Evolutionary conservation across 2,329 filamentous ascomycete species (phyloP).

Genomic region (Penicillium sp.): DNA sequence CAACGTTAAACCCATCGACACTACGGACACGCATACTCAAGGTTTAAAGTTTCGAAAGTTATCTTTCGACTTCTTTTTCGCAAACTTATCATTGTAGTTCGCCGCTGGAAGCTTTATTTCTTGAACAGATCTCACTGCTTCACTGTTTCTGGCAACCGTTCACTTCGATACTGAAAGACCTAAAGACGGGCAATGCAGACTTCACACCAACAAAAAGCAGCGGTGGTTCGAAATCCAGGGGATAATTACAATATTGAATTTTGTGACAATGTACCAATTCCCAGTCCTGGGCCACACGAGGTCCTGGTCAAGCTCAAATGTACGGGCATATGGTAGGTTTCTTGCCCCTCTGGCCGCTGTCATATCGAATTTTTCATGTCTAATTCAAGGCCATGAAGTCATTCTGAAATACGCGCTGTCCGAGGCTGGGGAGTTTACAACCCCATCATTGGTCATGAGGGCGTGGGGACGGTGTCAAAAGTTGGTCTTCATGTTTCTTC

Average conservation of each 20-base stretch:
- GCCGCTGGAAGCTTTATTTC: no score
- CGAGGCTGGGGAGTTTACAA: slow-evolving; percentile 19
- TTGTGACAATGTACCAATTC: slow-evolving; percentile 10
- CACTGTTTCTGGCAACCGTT: no score
- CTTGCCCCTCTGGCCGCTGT: background rate
- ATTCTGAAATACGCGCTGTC: slow-evolving; percentile 22
- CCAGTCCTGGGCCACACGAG: slow-evolving; percentile 13
- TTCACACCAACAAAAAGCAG: slow-evolving; percentile 11
- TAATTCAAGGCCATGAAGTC: slow-evolving; percentile 5
- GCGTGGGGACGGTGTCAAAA: slow-evolving; percentile 17
- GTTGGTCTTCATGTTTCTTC: slow-evolving; percentile 9
- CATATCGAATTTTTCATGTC: no score
- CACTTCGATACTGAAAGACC: no score
- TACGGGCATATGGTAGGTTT: slow-evolving; percentile 19
- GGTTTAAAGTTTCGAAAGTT: no score
- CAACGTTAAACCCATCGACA: background rate
- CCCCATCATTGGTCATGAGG: slow-evolving; percentile 25
- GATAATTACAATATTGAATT: slow-evolving; percentile 10
- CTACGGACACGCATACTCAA: no score
- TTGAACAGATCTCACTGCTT: no score
- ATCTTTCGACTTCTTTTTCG: background rate
- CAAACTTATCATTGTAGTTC: background rate
- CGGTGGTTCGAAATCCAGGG: slow-evolving; percentile 15
- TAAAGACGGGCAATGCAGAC: background rate
- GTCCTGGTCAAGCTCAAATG: slow-evolving; percentile 20